Evolutionary conservation across 2,329 filamentous ascomycete genomes (phyloP), one percentile per base, ranked within the genome.

Genomic region (Exophiala sp.): DNA sequence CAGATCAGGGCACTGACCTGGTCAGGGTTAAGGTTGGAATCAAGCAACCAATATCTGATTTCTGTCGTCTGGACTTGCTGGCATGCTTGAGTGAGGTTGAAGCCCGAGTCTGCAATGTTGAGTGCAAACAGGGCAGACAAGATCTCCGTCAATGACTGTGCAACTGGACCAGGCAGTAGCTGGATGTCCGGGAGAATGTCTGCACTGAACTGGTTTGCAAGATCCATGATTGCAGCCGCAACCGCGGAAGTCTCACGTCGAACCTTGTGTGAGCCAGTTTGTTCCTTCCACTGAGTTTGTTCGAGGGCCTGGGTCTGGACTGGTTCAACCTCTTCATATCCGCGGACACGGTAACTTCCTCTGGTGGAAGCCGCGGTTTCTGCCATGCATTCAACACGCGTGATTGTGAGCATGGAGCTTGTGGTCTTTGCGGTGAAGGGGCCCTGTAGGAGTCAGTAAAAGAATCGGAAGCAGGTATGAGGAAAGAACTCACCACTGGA

Each of bases 321-420:
- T 9, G 18, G 47, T 24, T 46, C 44, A 36, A 33, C 20, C 14
- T 51, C 44, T 33, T 51, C 47, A 24, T 52, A 33, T 32, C 45
- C 57, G 36, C 39, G 24, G 7, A 29, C 7, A 29, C 7, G 29
- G 24, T 45, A 33, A 32, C 53, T 40, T 18, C 53, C 43, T 48
- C 55, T 52, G 34, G 52, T 58, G 32, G 40, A 59, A n/a, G 55
- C 43, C n/a, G 50, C 50, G 29, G 46, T 45, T 24, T 56, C 53
- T 39, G 55, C 46, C 21, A 64, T 59, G 36, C 61, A 63, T 49
- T 54, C 57, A 41, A 63, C 52, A 43, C 56, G 52, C 21, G 59
- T 62, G 42, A 63, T 49, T 1, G 59, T 62, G 41, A 64, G 57
- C 36, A 53, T 50, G 24, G 54, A 52, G 20, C 51, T 51, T 33